Evolutionary conservation across 768 basidiomycete genomes (phyloP), one percentile per base, ranked within the genome.

Genomic region (Boletales sp.): DNA sequence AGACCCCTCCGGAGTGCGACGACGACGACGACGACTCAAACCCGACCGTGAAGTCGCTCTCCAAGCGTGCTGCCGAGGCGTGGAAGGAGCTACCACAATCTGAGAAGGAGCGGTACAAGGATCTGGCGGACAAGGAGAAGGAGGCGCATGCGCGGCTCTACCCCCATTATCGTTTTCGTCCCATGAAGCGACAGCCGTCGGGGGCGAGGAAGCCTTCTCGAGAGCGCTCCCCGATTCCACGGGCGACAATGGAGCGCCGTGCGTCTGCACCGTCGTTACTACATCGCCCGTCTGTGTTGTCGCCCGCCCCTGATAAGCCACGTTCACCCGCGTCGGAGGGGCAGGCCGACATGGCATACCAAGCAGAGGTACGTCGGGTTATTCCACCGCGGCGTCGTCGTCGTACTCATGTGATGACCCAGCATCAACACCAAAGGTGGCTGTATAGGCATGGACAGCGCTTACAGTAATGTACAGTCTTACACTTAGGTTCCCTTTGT

Each of bases 1-100:
- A 74, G 38, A 31, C 45, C 3, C 38, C 47, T 18, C 69, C 72
- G 38, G 72, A 73, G 5, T 65, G 70, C 13, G 64, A 71, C 27
- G 69, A 71, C n/a, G n/a, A n/a, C 31, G 47, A 60, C 8, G 37
- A 53, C 10, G 60, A 60, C 35, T 14, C 49, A 27, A 57, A 56
- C 24, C 31, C 49, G 13, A 60, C 46, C 19, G 77, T 78, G 51
- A 80, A 81, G 63, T 76, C 80, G 2, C 76, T 92, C 35, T 89
- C 86, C n/a, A 85, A 86, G 57, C 78, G 86, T 41, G 90, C 89
- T 0, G 84, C 80, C 0, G 83, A 84, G 45, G 83, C 86, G 29
- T 94, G 91, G 91, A 76, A 75, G 35, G 70, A 76, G 50, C 73
- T 90, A 13, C 53, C 78, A 0, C 49, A 59, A 0, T 71, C 74